Base-by-base conservation (phyloP, 2,329 filamentous ascomycete species). In the Microthyrium microscopicum region DNA sequence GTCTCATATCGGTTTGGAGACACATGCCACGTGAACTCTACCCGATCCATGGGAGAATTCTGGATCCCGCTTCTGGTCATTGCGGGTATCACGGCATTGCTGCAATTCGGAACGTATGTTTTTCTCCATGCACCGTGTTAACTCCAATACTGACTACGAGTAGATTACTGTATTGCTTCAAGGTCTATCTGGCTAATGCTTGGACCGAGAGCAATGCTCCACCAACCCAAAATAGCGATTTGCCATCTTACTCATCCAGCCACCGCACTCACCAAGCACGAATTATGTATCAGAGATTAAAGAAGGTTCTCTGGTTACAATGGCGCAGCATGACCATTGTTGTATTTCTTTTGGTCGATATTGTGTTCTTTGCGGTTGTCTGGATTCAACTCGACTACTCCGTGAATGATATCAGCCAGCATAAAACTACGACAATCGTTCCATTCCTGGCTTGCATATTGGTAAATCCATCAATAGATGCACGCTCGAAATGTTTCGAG, bases 281-380 rank as follows among this genome's bases (percentile, higher is more conserved):
- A 34, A 84, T 91, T 47, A 82, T 91, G 2, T 94, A 91, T 51
- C 75, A 80, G 41, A 74, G 89, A 45, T 71, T 98, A 24, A 74
- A 75, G 42, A 77, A 84, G 43, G 84, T 95, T 13, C 69, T 98
- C 24, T 73, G 80, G 50, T 70, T 95, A 4, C 89, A 98, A 55
- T 98, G 89, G 89, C 72, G 87, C 44, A 87, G 85, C 28, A 87
- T 94, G 39, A 71, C 74, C 27, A 81, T 95, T 39, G 84, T 94
- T 11, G 62, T 91, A 33, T 77, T 94, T 50, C 92, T 95, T 44
- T 70, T 94, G 37, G 70, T 73, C 39, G 85, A 95, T 51, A 83
- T 95, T 40, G 74, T 94, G 46, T 93, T 93, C 64, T 94, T 95
- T 56, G 77, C 85, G 2, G 64, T 93, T 29, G 69, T 93, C 35